Evolutionary conservation across 2,329 filamentous ascomycete species (phyloP), one percentile per base, ranked within the genome.

Genomic region (Calonectria leucothoes): DNA sequence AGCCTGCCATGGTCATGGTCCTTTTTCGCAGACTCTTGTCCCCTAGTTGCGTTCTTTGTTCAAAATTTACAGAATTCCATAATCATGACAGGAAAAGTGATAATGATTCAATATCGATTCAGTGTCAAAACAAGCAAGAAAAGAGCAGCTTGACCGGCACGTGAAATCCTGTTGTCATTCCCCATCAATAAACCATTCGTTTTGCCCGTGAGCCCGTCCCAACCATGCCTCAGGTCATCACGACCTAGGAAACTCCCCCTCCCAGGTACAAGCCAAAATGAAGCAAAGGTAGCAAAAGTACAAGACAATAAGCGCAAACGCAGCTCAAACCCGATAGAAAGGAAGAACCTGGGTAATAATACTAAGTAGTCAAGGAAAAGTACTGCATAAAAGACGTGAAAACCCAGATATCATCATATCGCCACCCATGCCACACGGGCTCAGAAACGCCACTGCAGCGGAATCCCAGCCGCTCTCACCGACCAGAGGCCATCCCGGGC

Each of bases 391-490:
- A 73, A 64, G 23, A 51, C 20, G 12, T 35, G 29, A 23, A 61
- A 61, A 57, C 33, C 6, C 57, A 67, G 68, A 70, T 35, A 74
- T 29, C 66, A 65, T 33, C 55, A 70, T 68, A 65, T 61, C 71
- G 45, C 66, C 66, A 20, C 67, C 45, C 65, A 66, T 71, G 11
- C 61, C 66, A 70, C 71, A 71, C 68, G 67, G 71, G 59, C 73
- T 71, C 69, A 66, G 59, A 77, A 80, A 80, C 77, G 78, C 78
- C 78, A 76, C 72, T 73, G 51, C 72, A 65, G 78, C 78, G 78
- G 78, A 75, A 75, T 77, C 77, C 82, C 77, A 82, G 82, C 81
- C 82, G 82, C 83, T 85, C 83, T 84, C 84, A 84, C 84, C 81
- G 81, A 84, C 82, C 78, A 81, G 79, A 82, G 81, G 77, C 76